A percentile compares a stretch with the other conserved stretches of the same genome.
Evolutionary conservation across 2,329 filamentous ascomycete species (phyloP).

Genomic region (Fusarium multiceps): DNA sequence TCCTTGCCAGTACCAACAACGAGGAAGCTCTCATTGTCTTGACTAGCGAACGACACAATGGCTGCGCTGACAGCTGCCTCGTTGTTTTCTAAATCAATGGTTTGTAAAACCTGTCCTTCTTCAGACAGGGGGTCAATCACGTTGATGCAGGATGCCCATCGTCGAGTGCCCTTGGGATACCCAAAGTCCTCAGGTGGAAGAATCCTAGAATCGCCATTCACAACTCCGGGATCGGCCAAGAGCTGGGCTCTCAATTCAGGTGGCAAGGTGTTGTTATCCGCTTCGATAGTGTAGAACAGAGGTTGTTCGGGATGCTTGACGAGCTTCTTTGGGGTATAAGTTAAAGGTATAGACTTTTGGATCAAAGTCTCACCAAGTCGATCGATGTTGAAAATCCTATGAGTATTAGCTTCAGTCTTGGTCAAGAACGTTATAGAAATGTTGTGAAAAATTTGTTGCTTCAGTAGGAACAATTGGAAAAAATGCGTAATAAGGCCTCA

Average conservation of each 20-base stretch:
- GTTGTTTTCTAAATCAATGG: conserved; percentile 86
- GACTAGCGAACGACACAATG: conserved; percentile 85
- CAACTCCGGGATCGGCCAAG: conserved; percentile 74
- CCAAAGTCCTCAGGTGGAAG: conserved; percentile 87
- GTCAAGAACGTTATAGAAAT: conserved; percentile 20
- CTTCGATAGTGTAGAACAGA: conserved; percentile 93
- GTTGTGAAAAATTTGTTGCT: conserved; percentile 40
- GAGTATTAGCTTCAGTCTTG: conserved; percentile 48
- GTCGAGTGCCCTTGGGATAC: conserved; percentile 82
- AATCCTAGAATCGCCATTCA: conserved; percentile 77
- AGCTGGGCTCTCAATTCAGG: conserved; percentile 81
- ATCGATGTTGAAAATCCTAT: conserved; percentile 89
- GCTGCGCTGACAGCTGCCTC: conserved; percentile 90
- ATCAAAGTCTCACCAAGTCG: conserved; percentile 87
- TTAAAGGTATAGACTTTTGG: conserved; percentile 85
- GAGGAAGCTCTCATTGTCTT: conserved; percentile 90
- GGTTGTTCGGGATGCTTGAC: conserved; percentile 88
- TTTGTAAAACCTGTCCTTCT: conserved; percentile 76
- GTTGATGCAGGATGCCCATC: conserved; percentile 97
- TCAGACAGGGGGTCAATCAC: conserved; percentile 84
- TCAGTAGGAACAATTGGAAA: conserved; percentile 99
- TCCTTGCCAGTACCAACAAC: conserved; percentile 95
- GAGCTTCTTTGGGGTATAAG: conserved; percentile 90
- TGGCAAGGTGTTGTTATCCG: conserved; percentile 91
- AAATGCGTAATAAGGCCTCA: conserved; percentile 67